Conservation (phyloP, 2,329 filamentous ascomycete genomes). For the Dissoconium aciculare region DNA sequence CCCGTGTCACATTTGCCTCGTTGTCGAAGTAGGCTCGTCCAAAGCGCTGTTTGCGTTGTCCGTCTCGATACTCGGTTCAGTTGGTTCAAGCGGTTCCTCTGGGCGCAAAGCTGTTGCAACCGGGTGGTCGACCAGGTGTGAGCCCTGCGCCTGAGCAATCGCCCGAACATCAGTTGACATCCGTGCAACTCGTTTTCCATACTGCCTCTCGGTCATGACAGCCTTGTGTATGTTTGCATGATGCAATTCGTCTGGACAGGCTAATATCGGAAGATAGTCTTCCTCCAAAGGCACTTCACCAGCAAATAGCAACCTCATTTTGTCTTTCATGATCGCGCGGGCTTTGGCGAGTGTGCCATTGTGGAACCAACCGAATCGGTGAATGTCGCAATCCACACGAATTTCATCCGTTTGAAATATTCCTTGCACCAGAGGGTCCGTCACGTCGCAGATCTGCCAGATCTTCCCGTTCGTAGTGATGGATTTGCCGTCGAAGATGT, state of each 20-base stretch:
- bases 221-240: constrained; percentile 9
- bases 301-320: constrained; percentile 41
- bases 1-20: too few species aligned
- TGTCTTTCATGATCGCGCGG: constrained; percentile 76
- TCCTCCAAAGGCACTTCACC: constrained; percentile 21
- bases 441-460: constrained; percentile 89
- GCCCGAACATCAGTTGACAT: not conserved
- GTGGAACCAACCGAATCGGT: constrained; percentile 64
- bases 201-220: not conserved
- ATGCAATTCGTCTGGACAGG: constrained; percentile 11
- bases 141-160: not conserved
- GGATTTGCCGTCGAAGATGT: constrained; percentile 69
- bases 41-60: too few species aligned
- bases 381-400: constrained; percentile 33
- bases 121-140: too few species aligned
- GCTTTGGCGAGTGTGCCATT: constrained; percentile 70
- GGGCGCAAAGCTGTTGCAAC: too few species aligned
- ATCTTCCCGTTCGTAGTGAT: constrained; percentile 71
- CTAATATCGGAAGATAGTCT: constrained; percentile 14
- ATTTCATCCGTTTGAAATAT: constrained; percentile 50
- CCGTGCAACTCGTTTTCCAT: not conserved
- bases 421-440: constrained; percentile 55
- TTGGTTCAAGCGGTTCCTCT: too few species aligned
- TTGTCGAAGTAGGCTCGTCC: too few species aligned
- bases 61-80: too few species aligned